Conservation (phyloP, 139 green algal genomes). For the Chlorella sp. region DNA sequence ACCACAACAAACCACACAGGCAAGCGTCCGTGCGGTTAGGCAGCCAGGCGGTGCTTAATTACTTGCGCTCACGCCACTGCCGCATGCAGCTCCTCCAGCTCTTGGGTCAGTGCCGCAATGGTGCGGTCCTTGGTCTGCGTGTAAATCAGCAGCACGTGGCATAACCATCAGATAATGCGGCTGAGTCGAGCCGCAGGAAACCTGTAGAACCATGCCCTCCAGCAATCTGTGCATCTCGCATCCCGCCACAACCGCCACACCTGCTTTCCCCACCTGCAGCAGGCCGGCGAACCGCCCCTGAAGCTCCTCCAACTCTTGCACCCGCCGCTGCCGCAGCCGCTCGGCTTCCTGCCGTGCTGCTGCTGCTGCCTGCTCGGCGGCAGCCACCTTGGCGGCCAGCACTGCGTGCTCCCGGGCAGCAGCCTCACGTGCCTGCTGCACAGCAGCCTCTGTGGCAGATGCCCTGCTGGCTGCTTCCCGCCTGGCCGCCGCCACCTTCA, state of each 20-base stretch:
- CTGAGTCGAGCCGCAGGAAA: too few species aligned
- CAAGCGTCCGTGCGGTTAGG: background rate
- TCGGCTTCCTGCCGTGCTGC: background rate
- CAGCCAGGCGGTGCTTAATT: background rate
- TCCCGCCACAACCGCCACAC: too few species aligned
- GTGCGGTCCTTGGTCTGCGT: constrained; percentile 40
- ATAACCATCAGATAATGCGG: too few species aligned
- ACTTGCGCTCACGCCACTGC: background rate
- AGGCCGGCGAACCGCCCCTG: constrained; percentile 31
- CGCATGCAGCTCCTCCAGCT: constrained; percentile 40
- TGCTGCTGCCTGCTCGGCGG: background rate
- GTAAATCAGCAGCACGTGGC: too few species aligned
- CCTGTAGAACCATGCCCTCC: too few species aligned
- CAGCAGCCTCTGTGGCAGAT: background rate
- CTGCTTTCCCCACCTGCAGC: background rate
- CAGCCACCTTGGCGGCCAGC: background rate
- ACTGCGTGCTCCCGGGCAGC: background rate
- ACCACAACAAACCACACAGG: too few species aligned
- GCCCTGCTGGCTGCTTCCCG: background rate
- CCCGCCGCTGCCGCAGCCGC: background rate
- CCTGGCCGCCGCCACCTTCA: constrained; percentile 22
- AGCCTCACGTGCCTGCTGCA: too few species aligned
- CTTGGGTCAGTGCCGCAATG: constrained; percentile 33
- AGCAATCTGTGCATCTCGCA: too few species aligned
- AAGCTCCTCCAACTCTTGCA: constrained; percentile 30